Base-by-base conservation (phyloP, 164 flowering plant genomes). In the Piper longum region DNA sequence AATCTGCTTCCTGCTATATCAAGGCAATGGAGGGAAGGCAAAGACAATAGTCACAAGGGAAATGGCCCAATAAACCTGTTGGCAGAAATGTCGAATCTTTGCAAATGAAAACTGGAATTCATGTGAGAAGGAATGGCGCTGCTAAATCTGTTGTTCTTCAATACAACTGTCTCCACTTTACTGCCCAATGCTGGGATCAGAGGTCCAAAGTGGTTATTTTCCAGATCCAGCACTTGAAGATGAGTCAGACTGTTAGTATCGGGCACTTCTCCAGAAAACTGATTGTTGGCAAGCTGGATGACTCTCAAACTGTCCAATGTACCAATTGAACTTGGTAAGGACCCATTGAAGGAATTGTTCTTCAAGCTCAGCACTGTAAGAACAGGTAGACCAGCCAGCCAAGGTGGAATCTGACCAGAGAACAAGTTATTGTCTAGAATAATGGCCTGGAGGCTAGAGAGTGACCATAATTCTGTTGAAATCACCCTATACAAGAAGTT, bases 31-130 rank as follows among this genome's bases (percentile, higher is more conserved):
- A 95, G 76, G 4, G 93, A 82, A 43, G 96, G 91, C 17, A 91
- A 75, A 5, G 96, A 80, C 11, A 95, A 58, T 72, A 95, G 66
- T 11, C 81, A 73, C 7, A 67, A 56, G 1, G 82, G 85, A 62
- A 95, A 84, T 16, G 93, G 97, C n/a, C 98, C 99, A 39, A 87
- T 73, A 67, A 95, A 85, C 61, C 79, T 77, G 71, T 95, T 95
- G 61, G 68, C 74, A 57, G 99, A 91, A 59, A 95, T 65, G 70
- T 95, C 98, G 18, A 95, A 69, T 64, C 60, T 39, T 45, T 83
- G 72, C 55, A 95, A 91, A 77, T 89, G 93, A 75, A 79, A 72
- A 74, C 44, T 83, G 7, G 90, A 83, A 73, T 72, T 75, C 16
- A 87, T 63, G 72, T 80, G 79, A 48, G 76, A 72, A 48, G 93